Evolutionary conservation across 208 protist species (phyloP), one percentile per base, ranked within the genome.

Genomic region (Kentomonas sorsogonicus): DNA sequence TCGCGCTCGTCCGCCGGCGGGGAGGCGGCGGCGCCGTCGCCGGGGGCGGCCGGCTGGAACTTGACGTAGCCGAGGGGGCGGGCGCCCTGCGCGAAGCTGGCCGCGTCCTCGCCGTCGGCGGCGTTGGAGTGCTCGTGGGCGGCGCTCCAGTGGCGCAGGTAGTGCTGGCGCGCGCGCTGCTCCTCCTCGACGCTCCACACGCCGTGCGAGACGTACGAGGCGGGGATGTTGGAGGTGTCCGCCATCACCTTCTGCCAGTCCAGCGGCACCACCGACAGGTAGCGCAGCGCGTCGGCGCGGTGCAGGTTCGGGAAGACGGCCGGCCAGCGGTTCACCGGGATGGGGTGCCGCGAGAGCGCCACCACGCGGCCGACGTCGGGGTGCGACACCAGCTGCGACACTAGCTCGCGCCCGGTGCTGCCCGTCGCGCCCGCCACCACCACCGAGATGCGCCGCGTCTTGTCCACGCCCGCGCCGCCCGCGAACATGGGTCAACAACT

Each of bases 361-460:
- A 90, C 76, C 10, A 85, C 83, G 5, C 83, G 76, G 30, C 54
- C 68, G 11, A 84, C 69, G 45, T 77, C 68, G 0, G 72, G 78
- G 56, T 86, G 75, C 11, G 83, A 82, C 6, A 85, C 76, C 11
- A 90, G 71, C 0, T 66, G 68, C 10, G 74, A 75, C 20, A 90
- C 83, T 5, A 86, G 57, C 15, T 90, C 69, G 26, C 79, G 63
- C 0, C 83, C 78, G 7, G 64, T 72, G 47, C 55, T 83, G 20
- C 75, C 73, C 4, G 72, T 90, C 15, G 76, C 78, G 15, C 79
- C 76, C n/a, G 76, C 83, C 23, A 86, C 52, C 22, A 85, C 74
- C 11, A 86, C 72, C 25, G 78, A 84, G 0, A 77, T 67, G 40
- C 77, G 77, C 31, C 69, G 71, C 4, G 66, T 72, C 40, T 84